Evolutionary conservation across 176 grass and related monocot genomes (phyloP).

Genomic region (Zoysia japonica): DNA sequence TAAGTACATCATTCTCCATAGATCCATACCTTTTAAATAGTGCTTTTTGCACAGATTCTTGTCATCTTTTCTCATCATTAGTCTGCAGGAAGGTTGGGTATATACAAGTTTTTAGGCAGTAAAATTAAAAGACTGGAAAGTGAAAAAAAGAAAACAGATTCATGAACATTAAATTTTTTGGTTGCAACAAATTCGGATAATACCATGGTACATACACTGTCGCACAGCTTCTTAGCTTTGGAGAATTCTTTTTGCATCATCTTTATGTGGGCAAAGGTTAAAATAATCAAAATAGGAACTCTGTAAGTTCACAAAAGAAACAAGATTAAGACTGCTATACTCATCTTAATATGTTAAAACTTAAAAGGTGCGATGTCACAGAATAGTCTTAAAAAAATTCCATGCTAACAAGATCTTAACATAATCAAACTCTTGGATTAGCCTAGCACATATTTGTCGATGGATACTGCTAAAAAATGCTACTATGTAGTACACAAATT

Average conservation of each 20-base stretch:
- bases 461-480: no score
- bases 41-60: not conserved
- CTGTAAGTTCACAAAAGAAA: not conserved
- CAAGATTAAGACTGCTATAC: not conserved
- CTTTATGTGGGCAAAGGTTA: conserved; percentile 17
- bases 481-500: no score
- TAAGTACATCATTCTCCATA: conserved; percentile 1
- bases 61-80: conserved; percentile 4
- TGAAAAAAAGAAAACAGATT: not conserved
- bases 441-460: no score
- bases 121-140: conserved; percentile 2
- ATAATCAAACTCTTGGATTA: no score
- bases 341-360: no score
- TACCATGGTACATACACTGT: conserved; percentile 10
- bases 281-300: not conserved
- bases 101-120: conserved; percentile 5
- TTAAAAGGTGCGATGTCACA: no score
- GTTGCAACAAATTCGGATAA: conserved; percentile 7
- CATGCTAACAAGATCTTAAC: no score
- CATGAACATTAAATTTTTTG: not conserved
- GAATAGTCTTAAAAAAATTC: no score
- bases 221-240: not conserved
- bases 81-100: conserved; percentile 5
- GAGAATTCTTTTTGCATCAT: not conserved
- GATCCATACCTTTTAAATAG: conserved; percentile 6